Conservation (phyloP, 345 rosid genomes). For the Eucalyptus brandiana region DNA sequence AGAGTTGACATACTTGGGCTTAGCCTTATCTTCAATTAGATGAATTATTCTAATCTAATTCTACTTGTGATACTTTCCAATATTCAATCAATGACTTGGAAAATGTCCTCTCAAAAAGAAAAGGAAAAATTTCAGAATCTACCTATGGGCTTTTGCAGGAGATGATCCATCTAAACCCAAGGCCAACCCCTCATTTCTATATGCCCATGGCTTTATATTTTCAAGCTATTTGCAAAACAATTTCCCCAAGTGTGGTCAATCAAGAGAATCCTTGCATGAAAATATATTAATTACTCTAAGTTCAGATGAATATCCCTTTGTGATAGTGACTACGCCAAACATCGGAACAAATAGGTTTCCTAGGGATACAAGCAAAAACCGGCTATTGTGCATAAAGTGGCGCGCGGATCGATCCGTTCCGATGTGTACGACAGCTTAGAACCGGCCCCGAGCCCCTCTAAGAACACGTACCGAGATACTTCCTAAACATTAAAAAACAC, state of each 20-base stretch:
- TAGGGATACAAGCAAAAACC: neutral
- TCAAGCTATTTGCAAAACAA: neutral
- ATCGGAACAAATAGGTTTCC: neutral
- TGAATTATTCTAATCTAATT: neutral
- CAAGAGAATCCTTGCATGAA: neutral
- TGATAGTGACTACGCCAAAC: neutral
- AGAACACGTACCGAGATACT: neutral
- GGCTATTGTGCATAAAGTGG: rapidly evolving
- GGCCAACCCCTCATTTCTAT: neutral
- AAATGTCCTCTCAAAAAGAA: neutral
- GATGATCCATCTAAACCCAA: neutral
- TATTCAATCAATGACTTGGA: neutral
- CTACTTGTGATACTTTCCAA: neutral
- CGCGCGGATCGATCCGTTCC: neutral
- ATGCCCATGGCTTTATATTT: neutral
- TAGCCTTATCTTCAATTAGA: neutral
- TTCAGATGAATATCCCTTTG: neutral
- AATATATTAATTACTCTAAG: neutral
- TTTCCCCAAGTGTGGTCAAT: neutral
- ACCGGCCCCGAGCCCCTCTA: neutral
- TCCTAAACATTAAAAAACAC: neutral
- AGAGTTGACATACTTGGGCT: neutral
- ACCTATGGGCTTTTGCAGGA: neutral
- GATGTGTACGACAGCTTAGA: rapidly evolving
- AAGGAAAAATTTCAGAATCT: neutral